Evolutionary conservation across 2,329 filamentous ascomycete genomes (phyloP).

Genomic region (Xylariomycetidae sp.): DNA sequence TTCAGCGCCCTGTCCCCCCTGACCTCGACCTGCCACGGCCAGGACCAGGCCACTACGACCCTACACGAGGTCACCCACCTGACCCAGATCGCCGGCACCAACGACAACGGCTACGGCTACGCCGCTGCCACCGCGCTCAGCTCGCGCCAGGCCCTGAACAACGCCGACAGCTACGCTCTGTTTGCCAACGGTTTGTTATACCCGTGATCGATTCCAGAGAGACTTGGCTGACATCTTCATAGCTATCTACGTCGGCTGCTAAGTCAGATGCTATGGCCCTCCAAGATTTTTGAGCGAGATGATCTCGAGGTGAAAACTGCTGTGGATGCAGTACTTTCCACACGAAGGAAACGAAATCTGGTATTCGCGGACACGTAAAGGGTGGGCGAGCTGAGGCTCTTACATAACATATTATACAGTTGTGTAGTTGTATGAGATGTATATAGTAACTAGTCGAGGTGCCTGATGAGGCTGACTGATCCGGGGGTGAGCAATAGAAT

Average conservation of each 20-base stretch:
- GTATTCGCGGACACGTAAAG: too few species aligned
- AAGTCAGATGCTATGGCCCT: neutral
- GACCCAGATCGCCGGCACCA: constrained; percentile 52
- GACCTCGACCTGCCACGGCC: constrained; percentile 50
- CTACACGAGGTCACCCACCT: constrained; percentile 64
- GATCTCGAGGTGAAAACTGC: too few species aligned
- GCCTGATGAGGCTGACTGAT: too few species aligned
- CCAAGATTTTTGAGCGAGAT: neutral
- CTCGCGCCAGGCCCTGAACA: constrained; percentile 48
- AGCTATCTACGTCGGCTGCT: constrained; percentile 16
- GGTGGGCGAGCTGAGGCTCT: too few species aligned
- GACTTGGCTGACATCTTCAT: neutral
- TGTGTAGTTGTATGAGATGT: too few species aligned
- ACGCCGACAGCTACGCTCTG: constrained; percentile 56
- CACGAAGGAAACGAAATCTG: too few species aligned
- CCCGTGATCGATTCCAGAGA: neutral
- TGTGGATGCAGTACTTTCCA: too few species aligned
- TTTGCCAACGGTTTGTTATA: constrained; percentile 38
- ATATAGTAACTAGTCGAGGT: too few species aligned
- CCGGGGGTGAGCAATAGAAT: too few species aligned
- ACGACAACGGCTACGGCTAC: constrained; percentile 53
- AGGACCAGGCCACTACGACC: constrained; percentile 61
- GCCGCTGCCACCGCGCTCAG: constrained; percentile 45
- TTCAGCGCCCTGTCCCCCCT: constrained; percentile 50
- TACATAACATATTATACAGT: too few species aligned